Percentiles rank a stretch among this genome's conserved stretches.
Conservation (phyloP, 129 eudicot genomes). For the Centella asiatica region DNA sequence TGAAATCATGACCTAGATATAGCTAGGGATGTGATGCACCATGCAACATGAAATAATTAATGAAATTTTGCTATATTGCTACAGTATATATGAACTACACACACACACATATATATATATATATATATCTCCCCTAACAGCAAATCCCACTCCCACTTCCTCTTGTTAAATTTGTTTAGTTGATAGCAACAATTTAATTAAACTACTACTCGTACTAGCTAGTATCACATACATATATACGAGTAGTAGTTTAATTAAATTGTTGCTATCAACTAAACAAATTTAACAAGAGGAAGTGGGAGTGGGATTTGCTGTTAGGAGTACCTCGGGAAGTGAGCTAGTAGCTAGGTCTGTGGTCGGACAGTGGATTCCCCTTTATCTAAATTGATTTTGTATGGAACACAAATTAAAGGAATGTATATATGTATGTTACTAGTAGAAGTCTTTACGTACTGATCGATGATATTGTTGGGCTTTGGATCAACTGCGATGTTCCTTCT, state of each 20-base stretch:
- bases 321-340: slow-evolving; percentile 29
- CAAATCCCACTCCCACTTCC: slow-evolving; percentile 41
- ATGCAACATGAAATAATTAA: background rate
- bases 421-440: slow-evolving; percentile 1
- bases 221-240: too few relatives aligned
- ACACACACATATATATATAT: too few relatives aligned
- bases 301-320: slow-evolving; percentile 43
- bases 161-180: background rate
- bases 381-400: slow-evolving; percentile 8
- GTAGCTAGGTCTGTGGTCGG: too few relatives aligned
- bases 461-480: background rate
- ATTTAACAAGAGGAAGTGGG: slow-evolving; percentile 3
- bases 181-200: background rate
- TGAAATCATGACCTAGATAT: slow-evolving; percentile 8
- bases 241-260: background rate
- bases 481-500: background rate
- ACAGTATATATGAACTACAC: too few relatives aligned
- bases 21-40: background rate
- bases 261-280: background rate
- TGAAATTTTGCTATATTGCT: too few relatives aligned
- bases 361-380: slow-evolving; percentile 33
- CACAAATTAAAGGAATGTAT: slow-evolving; percentile 15
- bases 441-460: background rate
- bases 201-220: too few relatives aligned
- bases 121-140: slow-evolving; percentile 20